These are phyloP conservation scores for Rhypophila decipiens DNA, from an alignment of 495 filamentous ascomycete genomes.

Conservation along the genomic window DNA sequence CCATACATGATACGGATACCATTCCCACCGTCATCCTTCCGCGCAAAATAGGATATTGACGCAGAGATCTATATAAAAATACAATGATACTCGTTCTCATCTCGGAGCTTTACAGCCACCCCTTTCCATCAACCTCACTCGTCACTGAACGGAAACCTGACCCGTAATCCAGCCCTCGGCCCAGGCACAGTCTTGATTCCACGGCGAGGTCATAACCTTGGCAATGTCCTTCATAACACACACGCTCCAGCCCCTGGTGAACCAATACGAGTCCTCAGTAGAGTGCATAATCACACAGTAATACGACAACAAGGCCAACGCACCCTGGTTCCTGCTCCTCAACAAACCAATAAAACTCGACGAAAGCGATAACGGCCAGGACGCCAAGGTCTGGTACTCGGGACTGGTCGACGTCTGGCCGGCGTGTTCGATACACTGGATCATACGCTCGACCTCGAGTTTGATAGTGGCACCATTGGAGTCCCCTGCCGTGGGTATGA, in stretches of 20 bases:
- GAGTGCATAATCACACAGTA: constrained; percentile 22
- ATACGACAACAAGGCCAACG: constrained; percentile 19
- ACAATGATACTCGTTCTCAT: too few relatives aligned
- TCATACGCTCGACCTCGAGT: constrained; percentile 6
- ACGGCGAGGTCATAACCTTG: constrained; percentile 5
- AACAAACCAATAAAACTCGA: constrained; percentile 14
- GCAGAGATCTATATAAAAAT: too few relatives aligned
- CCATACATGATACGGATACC: too few relatives aligned
- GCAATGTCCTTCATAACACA: constrained; percentile 18
- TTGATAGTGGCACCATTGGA: constrained; percentile 1
- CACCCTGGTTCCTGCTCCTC: constrained; percentile 13
- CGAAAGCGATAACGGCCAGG: constrained; percentile 20
- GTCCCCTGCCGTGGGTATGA: not conserved
- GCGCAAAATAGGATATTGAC: too few relatives aligned
- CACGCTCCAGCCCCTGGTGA: constrained; percentile 17
- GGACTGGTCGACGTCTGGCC: constrained; percentile 1
- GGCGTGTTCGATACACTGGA: constrained; percentile 3
- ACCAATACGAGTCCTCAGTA: constrained; percentile 19
- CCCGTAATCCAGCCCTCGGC: constrained; percentile 15
- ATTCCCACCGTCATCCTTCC: too few relatives aligned
- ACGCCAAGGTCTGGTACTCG: constrained; percentile 17
- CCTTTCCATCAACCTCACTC: not conserved
- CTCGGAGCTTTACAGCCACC: too few relatives aligned
- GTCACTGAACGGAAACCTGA: not conserved
- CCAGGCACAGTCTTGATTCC: constrained; percentile 18